Conservation (phyloP, 306 rosid species). For the Hippophae gyantsensis region DNA sequence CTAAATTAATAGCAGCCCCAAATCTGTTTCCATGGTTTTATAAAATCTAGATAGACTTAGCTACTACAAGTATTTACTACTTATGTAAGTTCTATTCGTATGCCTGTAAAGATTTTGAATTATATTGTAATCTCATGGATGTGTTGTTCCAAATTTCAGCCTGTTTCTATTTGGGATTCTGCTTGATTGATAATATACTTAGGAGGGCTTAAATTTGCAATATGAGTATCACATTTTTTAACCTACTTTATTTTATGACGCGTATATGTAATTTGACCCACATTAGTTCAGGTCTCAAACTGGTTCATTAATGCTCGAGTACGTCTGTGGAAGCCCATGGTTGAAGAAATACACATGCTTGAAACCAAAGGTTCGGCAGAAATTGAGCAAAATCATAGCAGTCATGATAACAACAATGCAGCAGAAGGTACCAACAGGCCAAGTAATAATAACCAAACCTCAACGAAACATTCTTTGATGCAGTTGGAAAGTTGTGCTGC, state of each 20-base stretch:
- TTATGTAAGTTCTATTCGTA: no score
- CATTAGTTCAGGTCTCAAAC: conserved; percentile 60
- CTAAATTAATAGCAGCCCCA: no score
- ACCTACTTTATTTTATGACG: no score
- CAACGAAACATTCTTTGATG: conserved; percentile 21
- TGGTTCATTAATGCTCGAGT: conserved; percentile 93
- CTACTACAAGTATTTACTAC: no score
- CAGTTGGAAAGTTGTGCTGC: conserved; percentile 24
- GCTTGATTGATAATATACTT: no score
- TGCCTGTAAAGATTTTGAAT: no score
- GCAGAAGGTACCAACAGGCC: conserved; percentile 24
- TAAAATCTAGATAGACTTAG: no score
- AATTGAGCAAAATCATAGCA: conserved; percentile 14
- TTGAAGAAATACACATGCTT: conserved; percentile 87
- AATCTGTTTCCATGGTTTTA: no score
- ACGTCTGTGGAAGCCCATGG: conserved; percentile 98
- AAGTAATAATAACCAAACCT: conserved; percentile 12
- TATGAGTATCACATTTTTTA: not conserved
- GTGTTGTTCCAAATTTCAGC: no score
- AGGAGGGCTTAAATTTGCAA: not conserved
- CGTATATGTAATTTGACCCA: no score
- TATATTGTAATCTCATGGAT: no score
- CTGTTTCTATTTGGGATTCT: no score
- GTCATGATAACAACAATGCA: conserved; percentile 23
- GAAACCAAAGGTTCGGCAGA: conserved; percentile 53